Evolutionary conservation across 2,329 filamentous ascomycete genomes (phyloP).

Genomic region (Diaporthe sp.): DNA sequence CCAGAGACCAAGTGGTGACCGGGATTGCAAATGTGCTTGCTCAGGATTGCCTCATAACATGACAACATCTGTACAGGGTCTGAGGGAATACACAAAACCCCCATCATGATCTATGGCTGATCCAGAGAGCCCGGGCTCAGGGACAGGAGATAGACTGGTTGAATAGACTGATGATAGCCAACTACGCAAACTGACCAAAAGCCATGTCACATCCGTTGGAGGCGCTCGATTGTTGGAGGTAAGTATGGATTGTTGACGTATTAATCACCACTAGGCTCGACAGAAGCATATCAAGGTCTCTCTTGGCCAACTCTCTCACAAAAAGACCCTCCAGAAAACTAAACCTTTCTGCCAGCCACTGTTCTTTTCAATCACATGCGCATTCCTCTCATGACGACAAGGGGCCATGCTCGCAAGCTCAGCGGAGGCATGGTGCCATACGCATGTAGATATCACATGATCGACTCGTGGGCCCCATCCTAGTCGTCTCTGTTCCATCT

Average conservation of each 20-base stretch:
- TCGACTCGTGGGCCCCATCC: conserved; percentile 4
- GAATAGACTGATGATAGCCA: not conserved
- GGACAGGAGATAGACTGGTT: not conserved
- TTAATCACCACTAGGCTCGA: not conserved
- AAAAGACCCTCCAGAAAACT: not conserved
- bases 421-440: not conserved
- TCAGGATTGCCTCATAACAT: too few species aligned
- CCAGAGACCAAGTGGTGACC: too few species aligned
- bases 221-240: not conserved
- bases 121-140: too few species aligned
- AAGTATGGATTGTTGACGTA: not conserved
- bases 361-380: not conserved
- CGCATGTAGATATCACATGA: conserved; percentile 9
- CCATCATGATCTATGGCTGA: not conserved
- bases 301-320: too few species aligned
- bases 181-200: not conserved
- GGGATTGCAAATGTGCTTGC: too few species aligned
- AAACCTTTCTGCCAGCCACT: not conserved
- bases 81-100: too few species aligned
- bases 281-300: not conserved
- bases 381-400: not conserved
- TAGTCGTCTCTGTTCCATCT: conserved; percentile 31
- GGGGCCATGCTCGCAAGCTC: not conserved
- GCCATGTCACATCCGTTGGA: not conserved
- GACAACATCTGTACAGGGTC: too few species aligned